phyloP scores from a whole-genome alignment of 2,329 filamentous ascomycete species.

The Stenocarpella maydis region DNA sequence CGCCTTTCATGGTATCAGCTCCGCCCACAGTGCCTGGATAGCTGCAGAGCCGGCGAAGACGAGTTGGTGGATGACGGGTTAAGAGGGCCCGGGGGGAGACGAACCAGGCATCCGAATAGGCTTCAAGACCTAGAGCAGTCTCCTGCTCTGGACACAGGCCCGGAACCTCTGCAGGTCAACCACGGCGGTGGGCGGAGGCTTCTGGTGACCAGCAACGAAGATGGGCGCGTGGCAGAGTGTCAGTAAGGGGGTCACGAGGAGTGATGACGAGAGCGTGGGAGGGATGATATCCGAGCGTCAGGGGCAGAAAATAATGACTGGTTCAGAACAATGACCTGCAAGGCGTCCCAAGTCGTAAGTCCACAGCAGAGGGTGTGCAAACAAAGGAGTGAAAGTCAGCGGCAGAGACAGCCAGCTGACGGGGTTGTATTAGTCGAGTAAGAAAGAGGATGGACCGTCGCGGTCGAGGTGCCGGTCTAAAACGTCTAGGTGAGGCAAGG shows the following conservation, averaged over 20 bases:
- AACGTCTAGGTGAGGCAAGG: background rate
- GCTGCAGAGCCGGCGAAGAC: constrained; percentile 17
- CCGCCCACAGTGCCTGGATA: constrained; percentile 15
- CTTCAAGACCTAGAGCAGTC: constrained; percentile 35
- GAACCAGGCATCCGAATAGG: constrained; percentile 35
- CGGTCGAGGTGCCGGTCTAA: constrained; percentile 30
- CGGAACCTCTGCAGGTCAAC: constrained; percentile 30
- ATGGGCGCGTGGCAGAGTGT: constrained; percentile 31
- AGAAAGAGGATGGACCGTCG: constrained; percentile 18
- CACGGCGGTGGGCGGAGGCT: constrained; percentile 19
- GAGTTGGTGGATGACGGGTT: constrained; percentile 30
- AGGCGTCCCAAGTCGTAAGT: constrained; percentile 21
- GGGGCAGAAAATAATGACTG: constrained; percentile 21
- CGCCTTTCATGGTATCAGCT: constrained; percentile 44
- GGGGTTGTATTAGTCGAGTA: constrained; percentile 23
- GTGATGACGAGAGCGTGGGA: constrained; percentile 22
- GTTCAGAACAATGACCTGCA: constrained; percentile 15
- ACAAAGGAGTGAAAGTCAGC: constrained; percentile 34
- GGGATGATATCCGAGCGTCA: constrained; percentile 24
- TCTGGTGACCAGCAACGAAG: constrained; percentile 33
- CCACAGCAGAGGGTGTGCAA: constrained; percentile 22
- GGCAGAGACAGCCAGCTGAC: constrained; percentile 31
- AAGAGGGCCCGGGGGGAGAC: constrained; percentile 34
- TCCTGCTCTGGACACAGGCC: constrained; percentile 35
- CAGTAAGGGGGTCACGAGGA: constrained; percentile 27